phyloP scores from a whole-genome alignment of 1,139 yeast genomes.

The Pichia sp. region DNA sequence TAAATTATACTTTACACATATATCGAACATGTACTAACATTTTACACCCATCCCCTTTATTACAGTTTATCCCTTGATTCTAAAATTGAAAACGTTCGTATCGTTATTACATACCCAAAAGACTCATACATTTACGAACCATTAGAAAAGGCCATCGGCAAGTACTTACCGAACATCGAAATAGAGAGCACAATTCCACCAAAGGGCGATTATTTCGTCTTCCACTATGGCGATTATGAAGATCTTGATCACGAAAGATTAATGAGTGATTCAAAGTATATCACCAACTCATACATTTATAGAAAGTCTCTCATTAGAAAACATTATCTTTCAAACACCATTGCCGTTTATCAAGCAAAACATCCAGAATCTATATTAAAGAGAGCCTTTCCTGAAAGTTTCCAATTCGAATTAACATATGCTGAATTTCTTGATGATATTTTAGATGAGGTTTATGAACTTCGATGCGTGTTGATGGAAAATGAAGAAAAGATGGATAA shows the following conservation, averaged over 20 bases:
- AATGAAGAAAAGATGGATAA: slow-evolving; percentile 40
- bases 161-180: slow-evolving; percentile 23
- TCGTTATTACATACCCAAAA: slow-evolving; percentile 30
- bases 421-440: slow-evolving; percentile 96
- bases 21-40: neutral
- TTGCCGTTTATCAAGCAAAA: slow-evolving; percentile 70
- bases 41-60: too few relatives aligned
- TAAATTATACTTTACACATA: too few relatives aligned
- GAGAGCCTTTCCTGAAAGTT: slow-evolving; percentile 69
- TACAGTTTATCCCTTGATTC: neutral
- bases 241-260: slow-evolving; percentile 72
- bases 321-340: slow-evolving; percentile 80
- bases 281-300: slow-evolving; percentile 79
- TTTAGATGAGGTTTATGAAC: slow-evolving; percentile 86
- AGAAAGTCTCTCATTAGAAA: slow-evolving; percentile 88
- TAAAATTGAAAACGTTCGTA: neutral
- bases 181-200: slow-evolving; percentile 27
- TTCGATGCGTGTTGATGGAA: slow-evolving; percentile 69
- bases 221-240: slow-evolving; percentile 91
- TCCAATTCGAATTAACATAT: slow-evolving; percentile 85
- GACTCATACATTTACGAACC: slow-evolving; percentile 61
- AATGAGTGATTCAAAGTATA: slow-evolving; percentile 45
- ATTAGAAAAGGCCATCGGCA: slow-evolving; percentile 33
- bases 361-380: slow-evolving; percentile 64
- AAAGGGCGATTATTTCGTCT: slow-evolving; percentile 35